Base-by-base conservation (phyloP, 1,139 yeast genomes). In the Kodamaea plutei region DNA sequence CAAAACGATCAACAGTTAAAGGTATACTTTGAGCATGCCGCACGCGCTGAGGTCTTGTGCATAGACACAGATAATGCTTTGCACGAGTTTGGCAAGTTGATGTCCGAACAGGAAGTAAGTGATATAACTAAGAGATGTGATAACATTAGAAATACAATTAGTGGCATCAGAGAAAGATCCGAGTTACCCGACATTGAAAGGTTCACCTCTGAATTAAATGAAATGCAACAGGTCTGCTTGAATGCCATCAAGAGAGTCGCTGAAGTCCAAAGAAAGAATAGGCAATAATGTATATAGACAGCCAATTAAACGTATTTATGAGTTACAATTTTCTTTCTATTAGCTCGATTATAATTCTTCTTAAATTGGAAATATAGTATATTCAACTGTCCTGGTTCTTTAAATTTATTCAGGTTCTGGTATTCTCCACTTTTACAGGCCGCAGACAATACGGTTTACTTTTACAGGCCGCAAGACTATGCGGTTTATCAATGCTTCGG, bases 31-130 rank as follows among this genome's bases (percentile, higher is more conserved):
- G 73, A 69, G 33, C 69, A 69, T 48, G 75, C 76, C 4, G 63
- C 69, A 4, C 48, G 79, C 38, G 76, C 78, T 2, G 82, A 75
- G 34, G 67, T 76, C 10, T 63, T 76, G 39, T 64, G 79, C 28
- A 61, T 71, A 6, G 83, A 76, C 39, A 71, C 80, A 0, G 79
- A 73, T 28, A 64, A 63, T 41, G 74, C 76, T 0, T 51, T 76
- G 19, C 42, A 50, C 3, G 72, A 64, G 40, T 74, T 68, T 46
- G 73, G 73, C 2, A 43, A 50, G 15, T 31, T 61, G 43, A 54
- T 62, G 73, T 57, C 57, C 2, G 58, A 56, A 4, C 55, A 47
- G 7, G 76, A 72, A 20, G 61, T 48, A 31, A 48, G 48, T 0
- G 39, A 61, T 10, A 48, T 62, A 2, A 39, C 48, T 2, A 27